Conservation (phyloP, 257 asterid species). For the Coffea canephora region DNA sequence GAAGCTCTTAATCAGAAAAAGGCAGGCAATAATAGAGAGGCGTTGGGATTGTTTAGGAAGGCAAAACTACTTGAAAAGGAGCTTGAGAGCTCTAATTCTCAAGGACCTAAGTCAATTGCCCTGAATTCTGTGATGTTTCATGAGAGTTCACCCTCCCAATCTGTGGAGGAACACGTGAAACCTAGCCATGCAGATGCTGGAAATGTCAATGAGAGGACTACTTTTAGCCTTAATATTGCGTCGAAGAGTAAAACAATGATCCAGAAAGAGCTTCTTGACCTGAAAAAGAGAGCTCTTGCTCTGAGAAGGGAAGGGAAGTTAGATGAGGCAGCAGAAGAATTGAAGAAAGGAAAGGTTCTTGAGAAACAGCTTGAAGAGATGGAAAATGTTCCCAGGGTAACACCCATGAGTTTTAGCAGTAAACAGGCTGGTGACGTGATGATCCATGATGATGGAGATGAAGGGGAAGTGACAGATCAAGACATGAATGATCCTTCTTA, state of each 20-base stretch:
- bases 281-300: slow-evolving; percentile 80
- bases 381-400: slow-evolving; percentile 45
- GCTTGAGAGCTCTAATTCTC: slow-evolving; percentile 38
- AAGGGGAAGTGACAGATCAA: slow-evolving; percentile 75
- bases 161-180: slow-evolving; percentile 23
- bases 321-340: slow-evolving; percentile 79
- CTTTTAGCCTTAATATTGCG: slow-evolving; percentile 23
- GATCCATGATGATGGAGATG: slow-evolving; percentile 37
- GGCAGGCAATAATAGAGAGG: slow-evolving; percentile 71
- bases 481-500: slow-evolving; percentile 82
- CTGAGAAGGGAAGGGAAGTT: slow-evolving; percentile 80
- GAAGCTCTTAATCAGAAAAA: slow-evolving; percentile 68
- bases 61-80: slow-evolving; percentile 68
- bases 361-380: slow-evolving; percentile 88
- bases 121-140: slow-evolving; percentile 18
- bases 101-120: slow-evolving; percentile 20
- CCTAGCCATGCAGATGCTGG: slow-evolving; percentile 20
- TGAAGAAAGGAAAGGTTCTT: slow-evolving; percentile 75
- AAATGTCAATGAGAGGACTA: slow-evolving; percentile 19
- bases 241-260: slow-evolving; percentile 67
- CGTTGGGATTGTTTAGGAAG: slow-evolving; percentile 61
- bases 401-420: slow-evolving; percentile 30
- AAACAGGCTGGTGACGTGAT: slow-evolving; percentile 23
- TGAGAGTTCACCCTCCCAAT: slow-evolving; percentile 20
- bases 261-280: slow-evolving; percentile 79